Percentiles rank a stretch among this genome's conserved stretches.
These are phyloP conservation scores for Cystobasidium slooffiae DNA, from an alignment of 1,284 basidiomycete genomes.

Conservation along the genomic window DNA sequence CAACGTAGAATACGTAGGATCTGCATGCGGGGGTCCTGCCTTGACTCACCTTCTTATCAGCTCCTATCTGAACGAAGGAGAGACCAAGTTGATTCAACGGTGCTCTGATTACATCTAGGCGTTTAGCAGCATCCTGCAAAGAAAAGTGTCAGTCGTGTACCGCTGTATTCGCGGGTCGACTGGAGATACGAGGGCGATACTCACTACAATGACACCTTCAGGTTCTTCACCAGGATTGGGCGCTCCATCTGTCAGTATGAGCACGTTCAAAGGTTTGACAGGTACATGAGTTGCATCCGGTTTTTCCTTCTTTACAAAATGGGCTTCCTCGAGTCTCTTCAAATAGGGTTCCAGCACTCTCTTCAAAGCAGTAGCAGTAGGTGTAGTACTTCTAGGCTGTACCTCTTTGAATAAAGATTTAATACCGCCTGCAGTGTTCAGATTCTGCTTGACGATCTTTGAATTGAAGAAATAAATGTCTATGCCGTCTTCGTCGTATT, in stretches of 20 bases:
- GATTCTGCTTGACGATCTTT: slow-evolving; percentile 11
- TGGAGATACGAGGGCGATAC: too few species aligned
- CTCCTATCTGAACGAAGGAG: slow-evolving; percentile 51
- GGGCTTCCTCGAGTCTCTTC: slow-evolving; percentile 28
- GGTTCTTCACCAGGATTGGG: slow-evolving; percentile 42
- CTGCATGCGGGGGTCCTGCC: background rate
- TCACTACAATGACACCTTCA: slow-evolving; percentile 47
- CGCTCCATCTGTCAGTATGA: slow-evolving; percentile 47
- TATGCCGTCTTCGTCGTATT: slow-evolving; percentile 48
- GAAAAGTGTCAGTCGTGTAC: too few species aligned
- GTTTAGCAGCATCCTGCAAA: slow-evolving; percentile 36
- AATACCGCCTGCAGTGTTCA: slow-evolving; percentile 41
- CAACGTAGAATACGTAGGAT: too few species aligned
- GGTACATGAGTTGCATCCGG: background rate
- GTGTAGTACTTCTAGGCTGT: slow-evolving; percentile 46
- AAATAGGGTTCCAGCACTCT: slow-evolving; percentile 47
- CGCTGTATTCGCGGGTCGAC: too few species aligned
- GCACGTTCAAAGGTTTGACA: slow-evolving; percentile 47
- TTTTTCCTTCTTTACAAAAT: slow-evolving; percentile 20
- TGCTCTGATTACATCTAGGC: slow-evolving; percentile 40
- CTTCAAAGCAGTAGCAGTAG: slow-evolving; percentile 45
- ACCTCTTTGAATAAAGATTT: slow-evolving; percentile 44
- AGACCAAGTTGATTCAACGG: slow-evolving; percentile 46
- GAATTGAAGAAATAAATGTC: slow-evolving; percentile 49
- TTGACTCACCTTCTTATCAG: slow-evolving; percentile 42